These are phyloP conservation scores for Lachnellula hyalina DNA, from an alignment of 2,329 filamentous ascomycete species.

Conservation along the genomic window DNA sequence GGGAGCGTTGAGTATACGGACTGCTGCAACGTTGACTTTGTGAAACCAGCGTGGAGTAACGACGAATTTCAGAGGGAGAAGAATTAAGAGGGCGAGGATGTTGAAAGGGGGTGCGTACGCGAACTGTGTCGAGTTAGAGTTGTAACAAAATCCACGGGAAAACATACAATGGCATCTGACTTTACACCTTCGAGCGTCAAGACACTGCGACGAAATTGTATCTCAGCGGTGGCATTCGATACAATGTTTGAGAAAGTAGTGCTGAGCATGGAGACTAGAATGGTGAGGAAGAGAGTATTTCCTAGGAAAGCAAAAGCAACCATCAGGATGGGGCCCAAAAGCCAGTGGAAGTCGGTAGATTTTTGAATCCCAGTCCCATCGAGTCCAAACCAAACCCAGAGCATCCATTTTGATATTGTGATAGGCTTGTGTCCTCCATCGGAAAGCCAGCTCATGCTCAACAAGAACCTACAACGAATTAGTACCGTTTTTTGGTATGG, in stretches of 20 bases:
- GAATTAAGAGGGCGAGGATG: slow-evolving; percentile 65
- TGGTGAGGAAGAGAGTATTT: slow-evolving; percentile 84
- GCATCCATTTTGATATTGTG: slow-evolving; percentile 84
- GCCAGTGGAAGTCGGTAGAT: slow-evolving; percentile 66
- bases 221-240: slow-evolving; percentile 72
- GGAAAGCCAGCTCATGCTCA: slow-evolving; percentile 74
- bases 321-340: slow-evolving; percentile 77
- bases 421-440: slow-evolving; percentile 56
- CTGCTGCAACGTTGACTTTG: slow-evolving; percentile 76
- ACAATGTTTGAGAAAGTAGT: slow-evolving; percentile 80
- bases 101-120: slow-evolving; percentile 69
- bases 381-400: slow-evolving; percentile 88
- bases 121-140: slow-evolving; percentile 11
- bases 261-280: slow-evolving; percentile 79
- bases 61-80: slow-evolving; percentile 74
- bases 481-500: too few relatives aligned
- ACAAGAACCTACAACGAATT: slow-evolving; percentile 51
- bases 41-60: slow-evolving; percentile 82
- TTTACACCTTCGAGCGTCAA: slow-evolving; percentile 83
- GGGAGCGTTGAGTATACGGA: slow-evolving; percentile 70
- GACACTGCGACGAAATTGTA: slow-evolving; percentile 75
- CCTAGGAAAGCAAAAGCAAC: slow-evolving; percentile 79
- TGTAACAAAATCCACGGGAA: background rate
- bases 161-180: slow-evolving; percentile 58
- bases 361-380: slow-evolving; percentile 54